Base-by-base conservation (phyloP, 2,329 filamentous ascomycete genomes). In the Aspergillus carbonarius region DNA sequence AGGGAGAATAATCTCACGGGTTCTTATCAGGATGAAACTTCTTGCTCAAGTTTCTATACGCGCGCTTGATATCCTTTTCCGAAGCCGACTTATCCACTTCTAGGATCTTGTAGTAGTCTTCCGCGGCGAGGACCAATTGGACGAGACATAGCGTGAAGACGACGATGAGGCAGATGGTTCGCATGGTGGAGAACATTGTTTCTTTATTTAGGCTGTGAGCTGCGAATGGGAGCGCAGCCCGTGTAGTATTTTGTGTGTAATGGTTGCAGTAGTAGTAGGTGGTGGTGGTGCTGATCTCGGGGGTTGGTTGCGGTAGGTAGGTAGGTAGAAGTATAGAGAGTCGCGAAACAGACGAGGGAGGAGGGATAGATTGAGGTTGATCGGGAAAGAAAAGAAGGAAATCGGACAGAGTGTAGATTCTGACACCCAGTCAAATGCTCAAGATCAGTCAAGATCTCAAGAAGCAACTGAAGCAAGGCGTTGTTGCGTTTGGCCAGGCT, bases 21-120 rank as follows among this genome's bases (percentile, higher is more conserved):
- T 98, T 98, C 84, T 99, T 99, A 78, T 99, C 95, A 3, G 95
- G 95, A 72, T 99, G 95, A 75, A 85, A 97, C 75, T 96, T 96
- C 78, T 98, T 98, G 80, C 91, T 96, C 10, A 99, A 82, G 60
- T 87, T 88, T 60, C 93, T 87, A 77, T 99, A 99, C 20, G 95
- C 93, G 47, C 90, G 90, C 78, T 99, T 99, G 73, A 99, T 89
- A 69, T 98, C 89, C 70, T 88, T 88, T 55, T 96, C 92, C 48
- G 86, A 88, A 15, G 93, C 93, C 60, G 88, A 82, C 70, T 86
- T 92, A 70, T 88, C 85, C 63, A 99, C 79, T 55, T 90, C 92
- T 25, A 99, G 85, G 59, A 96, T 79, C 87, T 96, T 79, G 63
- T 80, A 80, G 63, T 78, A 79, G 60, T 81, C 79, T 62, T 80